Conservation (phyloP, 139 green algal species). For the Tetraselmis chui region DNA sequence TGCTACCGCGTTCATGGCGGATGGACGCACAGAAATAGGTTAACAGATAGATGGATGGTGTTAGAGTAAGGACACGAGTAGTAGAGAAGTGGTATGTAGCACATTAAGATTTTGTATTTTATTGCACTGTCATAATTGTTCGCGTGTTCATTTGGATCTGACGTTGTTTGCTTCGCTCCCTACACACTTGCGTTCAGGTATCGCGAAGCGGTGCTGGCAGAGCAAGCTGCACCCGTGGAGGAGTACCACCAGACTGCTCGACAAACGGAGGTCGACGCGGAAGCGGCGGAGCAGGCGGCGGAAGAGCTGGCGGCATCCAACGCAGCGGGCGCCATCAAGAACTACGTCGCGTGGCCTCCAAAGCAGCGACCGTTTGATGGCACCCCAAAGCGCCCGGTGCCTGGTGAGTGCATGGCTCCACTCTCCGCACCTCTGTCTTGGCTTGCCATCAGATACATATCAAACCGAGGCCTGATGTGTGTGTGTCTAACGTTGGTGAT, state of each 20-base stretch:
- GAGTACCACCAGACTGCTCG: not conserved
- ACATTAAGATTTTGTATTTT: too few species aligned
- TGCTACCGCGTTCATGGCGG: too few species aligned
- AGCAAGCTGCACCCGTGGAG: not conserved
- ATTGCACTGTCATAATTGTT: too few species aligned
- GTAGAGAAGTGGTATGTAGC: too few species aligned
- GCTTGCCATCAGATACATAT: slow-evolving; percentile 6
- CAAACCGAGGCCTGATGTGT: not conserved
- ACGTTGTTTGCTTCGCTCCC: too few species aligned
- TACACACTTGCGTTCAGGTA: too few species aligned
- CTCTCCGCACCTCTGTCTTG: not conserved
- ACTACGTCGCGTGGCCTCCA: not conserved
- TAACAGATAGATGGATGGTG: too few species aligned
- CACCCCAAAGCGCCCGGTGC: slow-evolving; percentile 36
- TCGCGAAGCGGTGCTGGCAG: not conserved
- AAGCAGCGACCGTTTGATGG: slow-evolving; percentile 31
- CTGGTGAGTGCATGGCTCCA: slow-evolving; percentile 4
- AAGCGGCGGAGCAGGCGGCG: not conserved
- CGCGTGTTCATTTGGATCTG: too few species aligned
- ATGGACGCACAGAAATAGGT: too few species aligned
- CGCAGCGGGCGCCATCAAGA: not conserved
- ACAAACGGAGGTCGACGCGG: not conserved
- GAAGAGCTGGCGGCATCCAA: not conserved
- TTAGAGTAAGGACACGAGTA: too few species aligned
- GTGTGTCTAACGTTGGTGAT: too few species aligned